Evolutionary conservation across 441 rosid species (phyloP).

Genomic region (Pelargonium myrrhifolium): DNA sequence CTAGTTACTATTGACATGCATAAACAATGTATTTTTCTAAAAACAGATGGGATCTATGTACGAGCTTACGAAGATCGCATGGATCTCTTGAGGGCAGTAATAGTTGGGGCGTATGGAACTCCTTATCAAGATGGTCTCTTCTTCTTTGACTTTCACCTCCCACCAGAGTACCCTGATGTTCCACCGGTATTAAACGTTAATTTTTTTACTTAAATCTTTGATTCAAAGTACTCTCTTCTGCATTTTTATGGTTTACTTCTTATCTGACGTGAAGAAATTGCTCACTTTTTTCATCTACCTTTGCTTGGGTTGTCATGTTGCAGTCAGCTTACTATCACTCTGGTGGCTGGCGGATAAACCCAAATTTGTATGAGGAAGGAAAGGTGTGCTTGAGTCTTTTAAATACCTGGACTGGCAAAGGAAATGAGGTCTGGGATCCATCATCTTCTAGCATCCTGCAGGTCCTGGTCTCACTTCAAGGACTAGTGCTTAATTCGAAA

Average conservation of each 20-base stretch:
- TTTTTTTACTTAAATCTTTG: neutral
- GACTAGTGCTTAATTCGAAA: slow-evolving; percentile 79
- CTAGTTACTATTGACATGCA: slow-evolving; percentile 10
- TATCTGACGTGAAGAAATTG: no score
- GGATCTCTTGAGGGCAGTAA: slow-evolving; percentile 91
- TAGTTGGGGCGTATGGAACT: slow-evolving; percentile 91
- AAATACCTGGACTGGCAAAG: slow-evolving; percentile 94
- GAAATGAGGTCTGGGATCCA: slow-evolving; percentile 98
- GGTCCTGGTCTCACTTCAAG: slow-evolving; percentile 95
- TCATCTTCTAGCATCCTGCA: slow-evolving; percentile 92
- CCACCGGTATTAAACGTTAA: slow-evolving; percentile 58
- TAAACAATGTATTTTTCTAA: slow-evolving; percentile 13
- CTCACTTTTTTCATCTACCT: no score
- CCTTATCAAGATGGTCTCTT: slow-evolving; percentile 99
- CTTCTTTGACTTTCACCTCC: slow-evolving; percentile 94
- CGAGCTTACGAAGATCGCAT: slow-evolving; percentile 92
- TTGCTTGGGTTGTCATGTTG: slow-evolving; percentile 14
- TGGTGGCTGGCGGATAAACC: slow-evolving; percentile 97
- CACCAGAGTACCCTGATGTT: slow-evolving; percentile 74
- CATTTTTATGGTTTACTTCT: slow-evolving; percentile 2
- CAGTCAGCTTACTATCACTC: slow-evolving; percentile 93
- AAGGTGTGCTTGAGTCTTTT: slow-evolving; percentile 97
- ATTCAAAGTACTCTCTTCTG: neutral
- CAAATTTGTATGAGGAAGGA: slow-evolving; percentile 91
- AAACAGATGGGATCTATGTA: slow-evolving; percentile 77